phyloP scores from a whole-genome alignment of 495 filamentous ascomycete species.

The Penicillium psychrofluorescens region DNA sequence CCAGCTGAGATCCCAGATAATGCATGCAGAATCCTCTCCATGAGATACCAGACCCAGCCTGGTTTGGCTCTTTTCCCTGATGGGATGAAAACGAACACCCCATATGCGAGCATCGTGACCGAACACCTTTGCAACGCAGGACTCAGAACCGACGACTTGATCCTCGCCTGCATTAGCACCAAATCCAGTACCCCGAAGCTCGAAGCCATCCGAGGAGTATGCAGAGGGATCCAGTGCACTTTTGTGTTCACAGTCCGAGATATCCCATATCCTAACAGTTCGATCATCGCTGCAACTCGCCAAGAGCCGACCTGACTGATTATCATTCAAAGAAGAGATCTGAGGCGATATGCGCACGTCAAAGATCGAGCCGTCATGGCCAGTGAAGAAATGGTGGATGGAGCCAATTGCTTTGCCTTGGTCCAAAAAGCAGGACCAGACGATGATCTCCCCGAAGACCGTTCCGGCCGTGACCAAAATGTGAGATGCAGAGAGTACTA shows the following conservation, averaged over 20 bases:
- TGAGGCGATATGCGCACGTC: slow-evolving; percentile 69
- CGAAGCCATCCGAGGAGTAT: slow-evolving; percentile 38
- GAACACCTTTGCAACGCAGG: slow-evolving; percentile 59
- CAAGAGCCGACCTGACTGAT: slow-evolving; percentile 48
- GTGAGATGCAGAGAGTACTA: slow-evolving; percentile 45
- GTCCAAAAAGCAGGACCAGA: slow-evolving; percentile 65
- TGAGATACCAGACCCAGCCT: slow-evolving; percentile 55
- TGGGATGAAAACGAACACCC: slow-evolving; percentile 60
- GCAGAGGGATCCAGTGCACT: slow-evolving; percentile 24
- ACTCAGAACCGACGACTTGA: slow-evolving; percentile 21
- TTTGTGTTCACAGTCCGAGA: slow-evolving; percentile 43
- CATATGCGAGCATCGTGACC: slow-evolving; percentile 88
- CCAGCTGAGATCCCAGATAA: slow-evolving; percentile 58
- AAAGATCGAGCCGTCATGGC: slow-evolving; percentile 92
- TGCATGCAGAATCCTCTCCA: slow-evolving; percentile 70
- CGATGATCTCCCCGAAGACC: slow-evolving; percentile 84
- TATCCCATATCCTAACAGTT: slow-evolving; percentile 84
- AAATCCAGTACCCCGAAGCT: slow-evolving; percentile 38
- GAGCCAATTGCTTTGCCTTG: slow-evolving; percentile 11
- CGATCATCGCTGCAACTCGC: slow-evolving; percentile 95
- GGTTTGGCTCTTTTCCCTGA: slow-evolving; percentile 6
- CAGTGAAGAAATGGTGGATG: slow-evolving; percentile 68
- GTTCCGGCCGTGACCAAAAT: slow-evolving; percentile 82
- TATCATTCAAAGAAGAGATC: slow-evolving; percentile 31
- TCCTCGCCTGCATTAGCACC: slow-evolving; percentile 13